These are phyloP conservation scores for Fusarium nodosum DNA, from an alignment of 2,329 filamentous ascomycete genomes.

Conservation along the genomic window DNA sequence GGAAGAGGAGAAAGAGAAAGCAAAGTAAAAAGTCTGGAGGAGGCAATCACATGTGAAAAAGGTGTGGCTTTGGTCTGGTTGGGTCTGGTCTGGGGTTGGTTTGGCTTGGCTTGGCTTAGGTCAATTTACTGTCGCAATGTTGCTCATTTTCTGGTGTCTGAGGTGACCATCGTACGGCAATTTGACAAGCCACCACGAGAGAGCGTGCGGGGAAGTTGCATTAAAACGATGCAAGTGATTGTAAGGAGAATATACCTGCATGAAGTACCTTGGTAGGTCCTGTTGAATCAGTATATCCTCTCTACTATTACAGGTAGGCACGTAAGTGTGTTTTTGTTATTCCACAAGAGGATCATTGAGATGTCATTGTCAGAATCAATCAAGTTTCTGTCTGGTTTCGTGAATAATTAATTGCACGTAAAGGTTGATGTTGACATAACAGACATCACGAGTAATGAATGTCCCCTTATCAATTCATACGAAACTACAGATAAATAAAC, in stretches of 20 bases:
- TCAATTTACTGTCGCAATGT: constrained; percentile 7
- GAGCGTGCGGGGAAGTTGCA: constrained; percentile 36
- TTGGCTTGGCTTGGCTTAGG: constrained; percentile 19
- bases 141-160: constrained; percentile 24
- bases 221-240: constrained; percentile 27
- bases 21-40: not conserved
- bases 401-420: not conserved
- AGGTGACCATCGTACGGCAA: constrained; percentile 26
- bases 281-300: not conserved
- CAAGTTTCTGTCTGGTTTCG: not conserved
- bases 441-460: not conserved
- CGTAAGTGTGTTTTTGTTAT: not conserved
- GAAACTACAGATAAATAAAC: constrained; percentile 4
- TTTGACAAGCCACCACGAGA: constrained; percentile 30
- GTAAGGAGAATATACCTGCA: constrained; percentile 3
- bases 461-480: not conserved
- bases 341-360: not conserved
- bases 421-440: not conserved
- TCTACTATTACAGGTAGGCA: not conserved
- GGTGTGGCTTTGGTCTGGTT: constrained; percentile 19
- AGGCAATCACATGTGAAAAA: constrained; percentile 48
- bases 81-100: not conserved
- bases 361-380: not conserved
- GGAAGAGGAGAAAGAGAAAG: not conserved
- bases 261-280: not conserved